Base-by-base conservation (phyloP, 257 asterid species). In the Hygrophila difformis region DNA sequence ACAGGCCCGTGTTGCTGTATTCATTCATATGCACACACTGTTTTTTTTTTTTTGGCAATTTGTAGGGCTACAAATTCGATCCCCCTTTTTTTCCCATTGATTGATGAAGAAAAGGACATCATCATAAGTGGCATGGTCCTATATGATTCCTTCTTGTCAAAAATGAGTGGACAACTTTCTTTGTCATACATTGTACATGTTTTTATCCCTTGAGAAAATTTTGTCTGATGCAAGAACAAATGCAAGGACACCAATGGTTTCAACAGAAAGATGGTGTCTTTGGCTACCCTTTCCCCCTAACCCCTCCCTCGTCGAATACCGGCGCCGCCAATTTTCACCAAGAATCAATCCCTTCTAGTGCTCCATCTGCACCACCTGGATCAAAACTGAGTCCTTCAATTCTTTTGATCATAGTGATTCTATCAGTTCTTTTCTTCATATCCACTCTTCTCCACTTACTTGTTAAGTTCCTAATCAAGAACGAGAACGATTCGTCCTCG, bases 261-360 rank as follows among this genome's bases (percentile, higher is more conserved):
- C 66, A 70, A 47, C 50, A 60, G 54, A 77, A 66, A 74, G 80
- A 79, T 68, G 77, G 70, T 20, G 43, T 65, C 4, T 65, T 76
- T 40, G 49, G 71, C 34, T 68, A 76, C 35, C 70, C 84, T 39
- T 70, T 82, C 26, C 82, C 82, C 35, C 24, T 61, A 18, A 37
- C 66, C 33, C 61, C 66, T 17, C 50, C 77, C 46, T 53, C 81
- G 40, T 34, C 81, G 18, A 60, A 50, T 53, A 67, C 55, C 20
- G 64, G 5, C 18, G 44, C 13, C 56, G 46, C 61, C 51, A 59
- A 51, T 69, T 50, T 60, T 44, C 67, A 65, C 3, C 53, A 63
- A 37, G 75, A 65, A 37, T 46, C 75, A 39, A 61, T 58, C 39
- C 52, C 70, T 28, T 39, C n/a, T n/a, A n/a, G n/a, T n/a, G n/a